Evolutionary conservation across 192 early-diverging fungal genomes (phyloP), one percentile per base, ranked within the genome.

Genomic region (Gaertneriomyces semiglobifer): DNA sequence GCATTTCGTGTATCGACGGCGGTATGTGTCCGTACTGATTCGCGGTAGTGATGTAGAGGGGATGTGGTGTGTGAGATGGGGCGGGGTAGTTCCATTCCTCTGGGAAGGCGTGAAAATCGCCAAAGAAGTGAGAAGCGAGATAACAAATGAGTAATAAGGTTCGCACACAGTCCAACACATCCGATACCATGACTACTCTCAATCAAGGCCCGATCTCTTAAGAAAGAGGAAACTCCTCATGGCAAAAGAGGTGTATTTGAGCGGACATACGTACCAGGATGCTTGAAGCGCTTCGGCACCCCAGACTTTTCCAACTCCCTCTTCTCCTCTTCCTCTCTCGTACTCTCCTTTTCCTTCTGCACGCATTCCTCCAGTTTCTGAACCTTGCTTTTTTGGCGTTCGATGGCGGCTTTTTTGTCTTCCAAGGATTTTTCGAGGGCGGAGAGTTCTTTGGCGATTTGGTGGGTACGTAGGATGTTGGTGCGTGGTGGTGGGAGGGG

Each of bases 1-100:
- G 82, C 82, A 84, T 84, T 41, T 84, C 82, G 62, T 84, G 82
- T 19, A 79, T 62, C 5, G 79, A 62, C 25, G 82, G 82, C 8
- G 54, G 61, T 25, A 66, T 39, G 1, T 65, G 60, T 0, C 82
- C 82, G 50, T 84, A 81, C 14, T 63, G 39, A 57, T 74, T 77
- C 11, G 77, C 47, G 0, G 82, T 84, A 6, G 82, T 84, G 38
- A 73, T 74, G 63, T 75, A 84, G n/a, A 77, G 70, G n/a, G 79
- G 79, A 60, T 78, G 69, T 80, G 74, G 44, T 64, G 42, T 43
- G 25, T 33, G 25, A 33, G 25, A 33, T 33, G 69, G 69, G 47
- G 71, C 45, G 18, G 47, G 40, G 65, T 79, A 79, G n/a, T 69
- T 63, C 77, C 77, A 79, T 16, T 44, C 20, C 14, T 64, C 77